phyloP scores from a whole-genome alignment of 2,329 filamentous ascomycete species.

The Xylaria arbuscula region DNA sequence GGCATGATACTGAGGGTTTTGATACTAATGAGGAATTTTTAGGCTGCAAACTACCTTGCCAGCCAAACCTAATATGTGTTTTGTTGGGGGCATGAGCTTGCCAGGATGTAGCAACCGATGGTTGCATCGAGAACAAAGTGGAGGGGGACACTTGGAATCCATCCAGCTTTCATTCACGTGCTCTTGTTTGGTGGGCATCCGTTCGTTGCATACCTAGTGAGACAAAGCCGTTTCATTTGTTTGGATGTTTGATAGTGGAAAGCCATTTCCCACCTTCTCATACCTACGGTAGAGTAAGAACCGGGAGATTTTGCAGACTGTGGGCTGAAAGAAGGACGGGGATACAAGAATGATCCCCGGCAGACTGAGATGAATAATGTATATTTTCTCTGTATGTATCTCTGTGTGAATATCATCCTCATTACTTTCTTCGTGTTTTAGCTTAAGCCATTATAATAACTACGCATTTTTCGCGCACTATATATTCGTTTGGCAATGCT shows the following conservation, averaged over 20 bases:
- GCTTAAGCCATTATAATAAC: not conserved
- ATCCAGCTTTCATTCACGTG: slow-evolving; percentile 20
- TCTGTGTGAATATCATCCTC: slow-evolving; percentile 35
- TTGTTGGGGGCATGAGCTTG: slow-evolving; percentile 18
- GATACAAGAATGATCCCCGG: slow-evolving; percentile 16
- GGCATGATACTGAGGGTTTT: slow-evolving; percentile 29
- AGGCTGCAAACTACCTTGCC: slow-evolving; percentile 68
- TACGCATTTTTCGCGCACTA: not conserved
- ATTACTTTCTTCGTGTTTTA: slow-evolving; percentile 10
- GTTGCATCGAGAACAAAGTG: slow-evolving; percentile 16
- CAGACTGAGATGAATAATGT: slow-evolving; percentile 40
- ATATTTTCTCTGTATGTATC: slow-evolving; percentile 42
- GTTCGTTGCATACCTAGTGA: slow-evolving; percentile 45
- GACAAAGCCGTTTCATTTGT: slow-evolving; percentile 28
- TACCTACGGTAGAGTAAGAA: slow-evolving; percentile 7
- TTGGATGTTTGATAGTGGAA: slow-evolving; percentile 30
- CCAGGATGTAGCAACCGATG: slow-evolving; percentile 20
- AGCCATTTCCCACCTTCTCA: slow-evolving; percentile 17
- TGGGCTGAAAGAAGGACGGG: slow-evolving; percentile 16
- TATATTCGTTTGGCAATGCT: not conserved
- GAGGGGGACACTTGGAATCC: slow-evolving; percentile 9
- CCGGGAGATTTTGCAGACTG: slow-evolving; percentile 21
- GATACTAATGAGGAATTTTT: slow-evolving; percentile 41
- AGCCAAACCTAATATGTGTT: slow-evolving; percentile 60
- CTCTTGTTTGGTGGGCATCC: slow-evolving; percentile 36